phyloP scores from a whole-genome alignment of 306 rosid species.

The Purshia tridentata region DNA sequence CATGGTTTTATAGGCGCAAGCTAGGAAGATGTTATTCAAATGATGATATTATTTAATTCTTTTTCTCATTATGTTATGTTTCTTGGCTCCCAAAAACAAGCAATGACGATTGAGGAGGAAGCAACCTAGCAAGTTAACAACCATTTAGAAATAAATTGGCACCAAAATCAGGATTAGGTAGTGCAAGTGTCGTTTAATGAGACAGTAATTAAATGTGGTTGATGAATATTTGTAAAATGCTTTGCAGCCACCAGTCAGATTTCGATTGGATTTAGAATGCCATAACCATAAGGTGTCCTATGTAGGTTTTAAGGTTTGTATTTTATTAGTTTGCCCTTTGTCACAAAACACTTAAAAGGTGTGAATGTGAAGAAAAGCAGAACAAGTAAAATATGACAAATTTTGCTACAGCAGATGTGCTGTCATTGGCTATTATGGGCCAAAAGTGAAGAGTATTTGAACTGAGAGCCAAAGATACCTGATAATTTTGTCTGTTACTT shows the following conservation, averaged over 20 bases:
- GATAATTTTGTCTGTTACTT: background rate
- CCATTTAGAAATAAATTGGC: conserved; percentile 14
- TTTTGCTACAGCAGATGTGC: conserved; percentile 13
- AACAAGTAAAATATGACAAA: conserved; percentile 3
- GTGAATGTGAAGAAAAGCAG: background rate
- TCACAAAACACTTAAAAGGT: background rate
- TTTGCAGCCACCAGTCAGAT: conserved; percentile 7
- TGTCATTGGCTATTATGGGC: background rate
- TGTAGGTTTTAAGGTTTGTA: conserved; percentile 12
- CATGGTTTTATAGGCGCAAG: conserved; percentile 57
- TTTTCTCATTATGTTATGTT: background rate
- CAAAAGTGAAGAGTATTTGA: background rate
- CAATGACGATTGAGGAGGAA: conserved; percentile 34
- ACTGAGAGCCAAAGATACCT: conserved; percentile 4
- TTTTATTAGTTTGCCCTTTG: background rate
- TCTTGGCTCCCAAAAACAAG: conserved; percentile 23
- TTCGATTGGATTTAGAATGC: conserved; percentile 10
- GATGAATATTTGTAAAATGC: conserved; percentile 9
- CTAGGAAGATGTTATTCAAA: conserved; percentile 33
- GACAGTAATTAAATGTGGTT: conserved; percentile 2
- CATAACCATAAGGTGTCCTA: conserved; percentile 8
- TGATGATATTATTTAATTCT: conserved; percentile 35
- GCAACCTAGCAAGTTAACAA: conserved; percentile 14
- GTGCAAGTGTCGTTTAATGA: conserved; percentile 36
- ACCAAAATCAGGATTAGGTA: conserved; percentile 52